Evolutionary conservation across 495 filamentous ascomycete species (phyloP), one percentile per base, ranked within the genome.

Genomic region (Amphirosellinia nigrospora): DNA sequence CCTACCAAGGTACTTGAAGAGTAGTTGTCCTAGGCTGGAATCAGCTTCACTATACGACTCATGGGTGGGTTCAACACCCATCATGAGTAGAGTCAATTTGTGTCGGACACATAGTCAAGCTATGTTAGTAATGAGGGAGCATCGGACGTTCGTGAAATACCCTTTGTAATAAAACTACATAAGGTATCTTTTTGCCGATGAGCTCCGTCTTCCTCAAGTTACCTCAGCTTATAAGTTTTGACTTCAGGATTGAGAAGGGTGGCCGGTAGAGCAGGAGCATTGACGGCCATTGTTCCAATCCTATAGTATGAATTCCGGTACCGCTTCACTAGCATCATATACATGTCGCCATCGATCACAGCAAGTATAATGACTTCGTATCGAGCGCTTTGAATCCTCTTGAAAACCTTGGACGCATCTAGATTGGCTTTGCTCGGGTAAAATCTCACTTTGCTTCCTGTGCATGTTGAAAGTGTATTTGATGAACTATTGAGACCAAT

Each of bases 341-440:
- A 67, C 10, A 48, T 34, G 11, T 56, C 41, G 9, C n/a, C 50
- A 46, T 38, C 64, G 23, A 67, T 32, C 19, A 26, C 39, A 43
- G 64, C 64, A 1, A 67, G 36, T 28, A 23, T 30, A 16, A 67
- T 67, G n/a, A 46, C 46, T 23, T 52, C 52, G 36, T 67, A 67
- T 4, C 64, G 52, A 15, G 16, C 52, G 23, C 38, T 67, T 34
- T 67, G 64, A 5, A 67, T 41, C 36, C 64, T 26, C 21, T 58
- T 58, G 64, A 58, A 43, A 1, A 59, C 64, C 11, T 45, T 56
- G n/a, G 23, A 30, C 8, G 52, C 64, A n/a, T 67, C 64, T 0
- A 67, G 15, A n/a, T 58, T 48, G 19, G 7, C 11, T 36, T 67
- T 67, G 64, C 64, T 67, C 10, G 64, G 64, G 21, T 58, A 58